Conservation (phyloP, 768 basidiomycete genomes). For the Pleurotus tuber-regium region DNA sequence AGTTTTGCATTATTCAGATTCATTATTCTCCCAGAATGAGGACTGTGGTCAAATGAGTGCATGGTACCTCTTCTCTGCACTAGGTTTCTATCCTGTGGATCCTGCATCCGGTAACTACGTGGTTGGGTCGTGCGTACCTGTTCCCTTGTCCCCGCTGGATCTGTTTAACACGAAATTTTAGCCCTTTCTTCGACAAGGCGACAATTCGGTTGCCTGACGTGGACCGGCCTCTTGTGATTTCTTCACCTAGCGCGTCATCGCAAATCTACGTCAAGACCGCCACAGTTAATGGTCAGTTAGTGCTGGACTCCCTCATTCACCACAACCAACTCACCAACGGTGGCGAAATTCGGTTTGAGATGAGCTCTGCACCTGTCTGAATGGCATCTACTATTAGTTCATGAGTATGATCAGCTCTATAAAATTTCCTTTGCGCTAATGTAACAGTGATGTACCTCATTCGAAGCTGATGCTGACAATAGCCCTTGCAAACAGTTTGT, state of each 20-base stretch:
- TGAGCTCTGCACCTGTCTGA: slow-evolving; percentile 36
- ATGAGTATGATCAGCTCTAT: too few relatives aligned
- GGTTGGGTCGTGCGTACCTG: slow-evolving; percentile 58
- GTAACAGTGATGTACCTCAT: too few relatives aligned
- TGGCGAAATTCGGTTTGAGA: slow-evolving; percentile 59
- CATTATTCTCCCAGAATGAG: slow-evolving; percentile 54
- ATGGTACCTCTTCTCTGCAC: slow-evolving; percentile 78
- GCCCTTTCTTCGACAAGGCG: slow-evolving; percentile 51
- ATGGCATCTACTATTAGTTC: too few relatives aligned
- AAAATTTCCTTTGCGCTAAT: too few relatives aligned
- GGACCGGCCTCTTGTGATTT: slow-evolving; percentile 43
- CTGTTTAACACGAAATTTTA: too few relatives aligned
- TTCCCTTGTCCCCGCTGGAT: background rate
- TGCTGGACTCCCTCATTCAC: slow-evolving; percentile 46
- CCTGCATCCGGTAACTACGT: slow-evolving; percentile 74
- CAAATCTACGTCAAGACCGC: slow-evolving; percentile 62
- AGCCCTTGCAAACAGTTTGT: too few relatives aligned
- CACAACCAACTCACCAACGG: slow-evolving; percentile 64
- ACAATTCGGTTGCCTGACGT: slow-evolving; percentile 51
- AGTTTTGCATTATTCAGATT: background rate
- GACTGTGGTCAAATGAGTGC: slow-evolving; percentile 91
- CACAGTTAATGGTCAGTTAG: slow-evolving; percentile 47
- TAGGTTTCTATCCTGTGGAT: slow-evolving; percentile 84
- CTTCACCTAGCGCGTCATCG: slow-evolving; percentile 52
- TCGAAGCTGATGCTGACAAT: too few relatives aligned